Evolutionary conservation across 306 rosid species (phyloP).

Genomic region (Citrullus colocynthis): DNA sequence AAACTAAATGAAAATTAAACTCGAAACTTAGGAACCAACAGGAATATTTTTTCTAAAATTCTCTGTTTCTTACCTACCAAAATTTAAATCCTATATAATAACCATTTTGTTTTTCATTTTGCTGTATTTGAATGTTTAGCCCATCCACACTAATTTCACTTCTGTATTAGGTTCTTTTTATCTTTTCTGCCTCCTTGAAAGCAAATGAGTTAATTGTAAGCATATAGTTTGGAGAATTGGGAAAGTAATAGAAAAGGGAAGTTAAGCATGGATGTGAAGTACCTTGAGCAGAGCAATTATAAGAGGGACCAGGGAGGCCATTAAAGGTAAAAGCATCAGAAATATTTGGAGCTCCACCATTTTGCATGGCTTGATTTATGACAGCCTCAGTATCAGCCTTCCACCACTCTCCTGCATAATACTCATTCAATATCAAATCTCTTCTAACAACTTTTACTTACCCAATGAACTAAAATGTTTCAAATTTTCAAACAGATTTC

Average conservation of each 20-base stretch:
- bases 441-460: not conserved
- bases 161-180: too few species aligned
- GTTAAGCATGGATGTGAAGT: constrained; percentile 11
- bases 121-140: too few species aligned
- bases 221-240: not conserved
- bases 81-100: too few species aligned
- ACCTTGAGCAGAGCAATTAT: constrained; percentile 51
- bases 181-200: too few species aligned
- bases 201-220: too few species aligned
- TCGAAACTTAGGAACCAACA: too few species aligned
- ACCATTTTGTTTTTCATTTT: too few species aligned
- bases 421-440: not conserved
- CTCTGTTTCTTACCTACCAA: too few species aligned
- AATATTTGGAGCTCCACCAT: constrained; percentile 51
- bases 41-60: too few species aligned
- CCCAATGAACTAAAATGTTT: not conserved
- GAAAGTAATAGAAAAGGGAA: not conserved
- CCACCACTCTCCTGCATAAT: constrained; percentile 69
- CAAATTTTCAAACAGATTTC: not conserved
- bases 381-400: constrained; percentile 54
- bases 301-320: constrained; percentile 61
- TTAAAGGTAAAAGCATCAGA: constrained; percentile 65
- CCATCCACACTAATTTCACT: too few species aligned
- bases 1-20: too few species aligned
- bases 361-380: constrained; percentile 49